A percentile compares a stretch with the other conserved stretches of the same genome.
Conservation (phyloP, 768 basidiomycete genomes). For the Fibroporia radiculosa region DNA sequence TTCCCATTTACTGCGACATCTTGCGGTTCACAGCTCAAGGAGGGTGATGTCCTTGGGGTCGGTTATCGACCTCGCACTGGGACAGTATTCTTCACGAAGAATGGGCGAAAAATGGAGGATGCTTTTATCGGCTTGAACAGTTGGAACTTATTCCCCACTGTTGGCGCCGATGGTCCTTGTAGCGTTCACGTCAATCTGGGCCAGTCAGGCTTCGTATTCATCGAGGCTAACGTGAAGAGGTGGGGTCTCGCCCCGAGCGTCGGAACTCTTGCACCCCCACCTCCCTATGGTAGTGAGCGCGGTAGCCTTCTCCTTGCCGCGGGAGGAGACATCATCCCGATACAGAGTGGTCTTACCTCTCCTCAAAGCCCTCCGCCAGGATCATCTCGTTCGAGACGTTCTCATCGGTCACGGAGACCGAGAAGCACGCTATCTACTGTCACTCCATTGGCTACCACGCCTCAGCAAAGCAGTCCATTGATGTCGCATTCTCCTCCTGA, state of each 20-base stretch:
- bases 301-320: conserved; percentile 94
- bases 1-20: conserved; percentile 86
- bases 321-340: conserved; percentile 40
- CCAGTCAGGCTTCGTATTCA: conserved; percentile 97
- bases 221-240: conserved; percentile 99
- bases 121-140: conserved; percentile 85
- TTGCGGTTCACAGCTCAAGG: conserved; percentile 79
- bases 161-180: conserved; percentile 94
- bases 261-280: conserved; percentile 94
- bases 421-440: conserved; percentile 34
- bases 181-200: conserved; percentile 97
- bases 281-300: conserved; percentile 94
- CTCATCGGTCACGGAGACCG: conserved; percentile 54
- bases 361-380: conserved; percentile 39
- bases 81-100: conserved; percentile 98
- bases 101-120: conserved; percentile 95
- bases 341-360: conserved; percentile 29
- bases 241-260: conserved; percentile 98
- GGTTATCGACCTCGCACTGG: conserved; percentile 95
- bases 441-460: conserved; percentile 51
- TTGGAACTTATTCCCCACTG: conserved; percentile 94
- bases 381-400: conserved; percentile 44
- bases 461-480: conserved; percentile 48
- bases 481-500: conserved; percentile 36
- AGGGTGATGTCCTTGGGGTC: conserved; percentile 93